Conservation (phyloP, 768 basidiomycete species). For the Sarcomyxa edulis region DNA sequence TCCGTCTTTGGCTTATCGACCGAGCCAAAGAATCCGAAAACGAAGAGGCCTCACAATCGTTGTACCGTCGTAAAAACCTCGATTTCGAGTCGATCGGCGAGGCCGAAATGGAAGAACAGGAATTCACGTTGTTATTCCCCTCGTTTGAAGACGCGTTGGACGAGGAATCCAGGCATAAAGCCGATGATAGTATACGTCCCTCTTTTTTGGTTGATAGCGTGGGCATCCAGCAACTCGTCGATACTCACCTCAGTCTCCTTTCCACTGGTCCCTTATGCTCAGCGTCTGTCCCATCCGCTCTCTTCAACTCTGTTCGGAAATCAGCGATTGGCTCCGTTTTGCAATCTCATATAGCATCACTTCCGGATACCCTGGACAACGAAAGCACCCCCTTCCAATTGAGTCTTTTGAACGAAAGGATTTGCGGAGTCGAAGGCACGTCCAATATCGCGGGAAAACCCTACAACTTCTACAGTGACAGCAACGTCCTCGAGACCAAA, state of each 20-base stretch:
- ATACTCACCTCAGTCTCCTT: slow-evolving; percentile 35
- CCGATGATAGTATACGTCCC: slow-evolving; percentile 9
- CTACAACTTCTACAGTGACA: slow-evolving; percentile 78
- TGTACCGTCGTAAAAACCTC: slow-evolving; percentile 66
- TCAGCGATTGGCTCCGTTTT: slow-evolving; percentile 28
- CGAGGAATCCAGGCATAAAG: slow-evolving; percentile 12
- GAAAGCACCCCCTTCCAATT: slow-evolving; percentile 49
- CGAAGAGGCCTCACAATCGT: slow-evolving; percentile 58
- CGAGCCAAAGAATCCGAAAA: slow-evolving; percentile 61
- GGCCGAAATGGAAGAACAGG: slow-evolving; percentile 73
- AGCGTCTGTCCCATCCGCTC: slow-evolving; percentile 2
- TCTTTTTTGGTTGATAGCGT: slow-evolving; percentile 23
- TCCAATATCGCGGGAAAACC: slow-evolving; percentile 14
- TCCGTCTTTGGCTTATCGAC: slow-evolving; percentile 82
- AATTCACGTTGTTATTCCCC: slow-evolving; percentile 84
- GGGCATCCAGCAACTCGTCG: slow-evolving; percentile 34
- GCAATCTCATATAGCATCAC: slow-evolving; percentile 17
- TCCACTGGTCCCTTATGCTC: slow-evolving; percentile 2
- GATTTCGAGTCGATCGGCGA: slow-evolving; percentile 57
- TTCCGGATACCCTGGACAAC: slow-evolving; percentile 43
- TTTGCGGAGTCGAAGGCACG: slow-evolving; percentile 23
- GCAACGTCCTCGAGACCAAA: slow-evolving; percentile 67
- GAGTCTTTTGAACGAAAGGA: slow-evolving; percentile 37
- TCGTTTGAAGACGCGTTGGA: slow-evolving; percentile 63
- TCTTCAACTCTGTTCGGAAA: slow-evolving; percentile 29